Percentiles rank a stretch among this genome's conserved stretches.
Evolutionary conservation across 2,329 filamentous ascomycete genomes (phyloP).

Genomic region (Aureobasidium zeae): DNA sequence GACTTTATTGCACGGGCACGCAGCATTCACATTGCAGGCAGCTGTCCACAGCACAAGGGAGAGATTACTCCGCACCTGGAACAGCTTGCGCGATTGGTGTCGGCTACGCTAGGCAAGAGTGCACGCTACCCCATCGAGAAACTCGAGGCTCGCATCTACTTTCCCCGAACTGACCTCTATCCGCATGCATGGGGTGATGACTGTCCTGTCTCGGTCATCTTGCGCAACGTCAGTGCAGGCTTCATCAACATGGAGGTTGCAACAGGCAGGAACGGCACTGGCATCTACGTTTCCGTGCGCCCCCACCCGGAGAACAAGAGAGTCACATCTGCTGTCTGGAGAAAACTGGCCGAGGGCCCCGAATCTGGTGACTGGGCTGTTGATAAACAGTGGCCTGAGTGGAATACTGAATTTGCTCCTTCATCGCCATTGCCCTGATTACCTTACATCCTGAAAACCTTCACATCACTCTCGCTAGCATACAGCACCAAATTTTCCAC

Average conservation of each 20-base stretch:
- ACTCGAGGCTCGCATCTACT: conserved; percentile 34
- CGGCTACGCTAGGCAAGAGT: conserved; percentile 25
- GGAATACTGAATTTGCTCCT: conserved; percentile 17
- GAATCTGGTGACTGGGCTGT: conserved; percentile 25
- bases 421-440: conserved; percentile 10
- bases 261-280: conserved; percentile 27
- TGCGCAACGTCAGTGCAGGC: conserved; percentile 31
- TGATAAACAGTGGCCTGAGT: conserved; percentile 26
- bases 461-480: too few relatives aligned
- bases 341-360: conserved; percentile 25
- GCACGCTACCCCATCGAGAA: conserved; percentile 23
- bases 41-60: conserved; percentile 26
- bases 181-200: conserved; percentile 33
- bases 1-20: conserved; percentile 33
- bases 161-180: conserved; percentile 32
- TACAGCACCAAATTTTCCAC: too few relatives aligned
- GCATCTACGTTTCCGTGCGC: conserved; percentile 25
- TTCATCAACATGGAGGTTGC: conserved; percentile 31
- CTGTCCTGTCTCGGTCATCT: conserved; percentile 29
- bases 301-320: conserved; percentile 17
- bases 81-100: conserved; percentile 29
- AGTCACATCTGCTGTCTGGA: conserved; percentile 26
- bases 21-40: conserved; percentile 34
- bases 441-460: too few relatives aligned
- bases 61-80: conserved; percentile 20